Evolutionary conservation across 768 basidiomycete genomes (phyloP).

Genomic region (Rubroboletus satanas): DNA sequence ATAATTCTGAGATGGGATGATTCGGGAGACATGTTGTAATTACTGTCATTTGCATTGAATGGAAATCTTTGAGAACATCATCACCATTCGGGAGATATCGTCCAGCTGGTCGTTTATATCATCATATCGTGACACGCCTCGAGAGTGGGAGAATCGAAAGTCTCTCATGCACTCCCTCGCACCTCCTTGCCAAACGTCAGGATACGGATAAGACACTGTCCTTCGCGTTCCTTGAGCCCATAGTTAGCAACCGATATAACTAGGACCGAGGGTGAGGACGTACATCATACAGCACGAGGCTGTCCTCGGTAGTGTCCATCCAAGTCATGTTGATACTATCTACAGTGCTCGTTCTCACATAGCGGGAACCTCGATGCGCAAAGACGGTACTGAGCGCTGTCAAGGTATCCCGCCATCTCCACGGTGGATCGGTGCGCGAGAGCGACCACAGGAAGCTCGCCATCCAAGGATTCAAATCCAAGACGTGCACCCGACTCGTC

Average conservation of each 20-base stretch:
- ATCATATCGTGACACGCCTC: not conserved
- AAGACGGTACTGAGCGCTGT: conserved; percentile 30
- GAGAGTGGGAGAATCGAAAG: not conserved
- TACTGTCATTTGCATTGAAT: not conserved
- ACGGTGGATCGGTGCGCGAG: conserved; percentile 25
- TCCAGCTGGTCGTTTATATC: not conserved
- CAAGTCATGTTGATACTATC: conserved; percentile 46
- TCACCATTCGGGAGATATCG: not conserved
- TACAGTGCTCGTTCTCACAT: conserved; percentile 38
- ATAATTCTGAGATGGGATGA: conserved; percentile 50
- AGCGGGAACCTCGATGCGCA: conserved; percentile 21
- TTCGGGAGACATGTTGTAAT: conserved; percentile 11
- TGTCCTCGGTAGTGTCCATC: conserved; percentile 57
- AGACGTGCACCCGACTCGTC: conserved; percentile 25
- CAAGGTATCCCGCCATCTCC: conserved; percentile 29
- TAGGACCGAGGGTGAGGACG: conserved; percentile 16
- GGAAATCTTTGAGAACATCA: not conserved
- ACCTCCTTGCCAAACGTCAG: conserved; percentile 29
- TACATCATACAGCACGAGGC: conserved; percentile 55
- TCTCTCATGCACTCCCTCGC: conserved; percentile 12
- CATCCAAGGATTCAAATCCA: conserved; percentile 30
- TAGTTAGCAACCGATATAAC: not conserved
- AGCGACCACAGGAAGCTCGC: conserved; percentile 26
- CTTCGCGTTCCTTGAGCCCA: conserved; percentile 27
- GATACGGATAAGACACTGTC: conserved; percentile 32